phyloP scores from a whole-genome alignment of 306 rosid genomes.

The Fagus crenata region DNA sequence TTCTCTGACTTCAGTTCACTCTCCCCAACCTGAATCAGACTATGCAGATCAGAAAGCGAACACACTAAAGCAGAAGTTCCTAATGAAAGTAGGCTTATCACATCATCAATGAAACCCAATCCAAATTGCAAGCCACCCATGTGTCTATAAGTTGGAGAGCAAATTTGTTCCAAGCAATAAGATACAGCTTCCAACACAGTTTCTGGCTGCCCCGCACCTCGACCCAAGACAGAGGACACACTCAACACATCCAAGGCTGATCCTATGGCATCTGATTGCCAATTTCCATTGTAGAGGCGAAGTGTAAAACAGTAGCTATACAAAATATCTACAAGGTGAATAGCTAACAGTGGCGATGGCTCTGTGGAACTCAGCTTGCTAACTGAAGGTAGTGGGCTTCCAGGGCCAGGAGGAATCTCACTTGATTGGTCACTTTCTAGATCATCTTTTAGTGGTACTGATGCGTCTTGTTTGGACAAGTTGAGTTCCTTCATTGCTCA shows the following conservation, averaged over 20 bases:
- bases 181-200: constrained; percentile 66
- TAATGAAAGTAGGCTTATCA: constrained; percentile 46
- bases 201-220: constrained; percentile 56
- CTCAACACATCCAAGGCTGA: constrained; percentile 64
- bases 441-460: constrained; percentile 22
- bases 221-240: constrained; percentile 72
- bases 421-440: constrained; percentile 36
- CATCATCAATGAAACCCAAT: constrained; percentile 58
- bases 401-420: constrained; percentile 74
- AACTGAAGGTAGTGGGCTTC: constrained; percentile 61
- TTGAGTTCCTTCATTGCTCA: constrained; percentile 74
- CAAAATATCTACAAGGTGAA: constrained; percentile 75
- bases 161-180: constrained; percentile 70
- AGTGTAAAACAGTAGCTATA: constrained; percentile 76
- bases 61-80: constrained; percentile 61
- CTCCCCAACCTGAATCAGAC: constrained; percentile 65
- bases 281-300: constrained; percentile 81
- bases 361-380: constrained; percentile 67
- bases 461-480: constrained; percentile 58
- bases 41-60: constrained; percentile 56
- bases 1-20: constrained; percentile 57
- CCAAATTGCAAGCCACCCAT: constrained; percentile 74
- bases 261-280: constrained; percentile 69
- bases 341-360: constrained; percentile 72
- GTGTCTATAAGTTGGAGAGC: constrained; percentile 68